These are phyloP conservation scores for Termitomyces sp. DNA, from an alignment of 768 basidiomycete species.

Conservation along the genomic window DNA sequence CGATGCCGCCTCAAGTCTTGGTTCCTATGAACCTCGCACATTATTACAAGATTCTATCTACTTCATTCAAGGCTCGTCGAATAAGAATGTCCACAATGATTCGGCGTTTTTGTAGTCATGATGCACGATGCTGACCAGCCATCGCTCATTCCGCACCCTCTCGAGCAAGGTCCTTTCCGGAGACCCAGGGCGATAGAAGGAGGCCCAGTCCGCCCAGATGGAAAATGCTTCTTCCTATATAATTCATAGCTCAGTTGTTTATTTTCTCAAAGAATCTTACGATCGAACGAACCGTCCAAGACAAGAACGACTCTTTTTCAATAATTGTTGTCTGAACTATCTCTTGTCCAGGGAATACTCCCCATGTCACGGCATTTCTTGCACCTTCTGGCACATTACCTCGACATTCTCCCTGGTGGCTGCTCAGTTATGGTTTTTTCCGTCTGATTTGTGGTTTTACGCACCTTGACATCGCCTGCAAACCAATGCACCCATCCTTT, in stretches of 20 bases:
- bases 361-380: slow-evolving; percentile 97
- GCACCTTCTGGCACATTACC: slow-evolving; percentile 77
- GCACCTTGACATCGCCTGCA: slow-evolving; percentile 73
- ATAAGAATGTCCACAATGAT: slow-evolving; percentile 83
- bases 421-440: not conserved
- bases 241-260: not conserved
- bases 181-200: slow-evolving; percentile 75
- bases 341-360: slow-evolving; percentile 95
- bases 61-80: slow-evolving; percentile 22
- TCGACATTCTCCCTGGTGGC: slow-evolving; percentile 61
- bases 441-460: slow-evolving; percentile 15
- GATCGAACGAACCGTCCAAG: slow-evolving; percentile 77
- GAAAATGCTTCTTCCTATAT: slow-evolving; percentile 94
- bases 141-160: slow-evolving; percentile 61
- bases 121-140: slow-evolving; percentile 90
- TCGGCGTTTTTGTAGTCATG: slow-evolving; percentile 83
- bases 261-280: not conserved
- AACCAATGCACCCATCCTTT: slow-evolving; percentile 77
- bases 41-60: slow-evolving; percentile 8
- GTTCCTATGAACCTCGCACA: not conserved
- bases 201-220: slow-evolving; percentile 94
- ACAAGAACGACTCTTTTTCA: slow-evolving; percentile 87
- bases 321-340: slow-evolving; percentile 96
- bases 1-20: not conserved
- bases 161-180: slow-evolving; percentile 72